These are phyloP conservation scores for Tilletia caries DNA, from an alignment of 1,284 basidiomycete species.

Conservation along the genomic window DNA sequence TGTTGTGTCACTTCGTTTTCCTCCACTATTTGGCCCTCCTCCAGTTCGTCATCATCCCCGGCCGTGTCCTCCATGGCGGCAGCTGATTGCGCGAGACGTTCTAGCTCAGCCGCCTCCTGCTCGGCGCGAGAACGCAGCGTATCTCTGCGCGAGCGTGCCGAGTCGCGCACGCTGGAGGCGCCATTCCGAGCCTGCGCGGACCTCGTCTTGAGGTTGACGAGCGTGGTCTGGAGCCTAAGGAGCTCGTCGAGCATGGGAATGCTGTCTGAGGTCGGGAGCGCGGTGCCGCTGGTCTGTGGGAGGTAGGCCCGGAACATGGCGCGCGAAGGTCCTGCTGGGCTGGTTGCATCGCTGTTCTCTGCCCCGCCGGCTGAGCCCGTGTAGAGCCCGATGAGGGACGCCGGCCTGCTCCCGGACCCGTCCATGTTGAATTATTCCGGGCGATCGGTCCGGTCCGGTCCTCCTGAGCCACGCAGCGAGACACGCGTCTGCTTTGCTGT, in stretches of 20 bases:
- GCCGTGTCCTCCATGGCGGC: neutral
- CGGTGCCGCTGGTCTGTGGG: neutral
- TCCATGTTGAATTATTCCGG: no score
- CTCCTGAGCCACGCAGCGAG: no score
- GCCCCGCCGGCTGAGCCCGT: no score
- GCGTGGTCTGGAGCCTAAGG: neutral
- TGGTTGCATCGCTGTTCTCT: no score
- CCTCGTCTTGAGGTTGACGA: neutral
- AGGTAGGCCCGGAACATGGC: neutral
- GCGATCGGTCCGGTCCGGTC: no score
- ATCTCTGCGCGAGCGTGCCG: neutral
- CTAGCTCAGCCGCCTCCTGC: neutral
- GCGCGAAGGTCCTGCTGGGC: neutral
- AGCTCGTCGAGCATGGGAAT: slow-evolving; percentile 3
- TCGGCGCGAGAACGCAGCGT: neutral
- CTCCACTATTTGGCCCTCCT: slow-evolving; percentile 1
- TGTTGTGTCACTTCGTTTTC: neutral
- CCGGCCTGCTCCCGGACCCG: no score
- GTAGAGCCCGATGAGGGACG: no score
- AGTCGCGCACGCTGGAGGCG: neutral
- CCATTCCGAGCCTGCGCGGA: neutral
- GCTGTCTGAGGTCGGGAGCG: neutral
- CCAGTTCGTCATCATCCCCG: neutral
- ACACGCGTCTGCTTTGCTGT: no score
- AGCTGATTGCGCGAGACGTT: neutral